These are phyloP conservation scores for Schwanniomyces occidentalis DNA, from an alignment of 805 yeast species.

Conservation along the genomic window DNA sequence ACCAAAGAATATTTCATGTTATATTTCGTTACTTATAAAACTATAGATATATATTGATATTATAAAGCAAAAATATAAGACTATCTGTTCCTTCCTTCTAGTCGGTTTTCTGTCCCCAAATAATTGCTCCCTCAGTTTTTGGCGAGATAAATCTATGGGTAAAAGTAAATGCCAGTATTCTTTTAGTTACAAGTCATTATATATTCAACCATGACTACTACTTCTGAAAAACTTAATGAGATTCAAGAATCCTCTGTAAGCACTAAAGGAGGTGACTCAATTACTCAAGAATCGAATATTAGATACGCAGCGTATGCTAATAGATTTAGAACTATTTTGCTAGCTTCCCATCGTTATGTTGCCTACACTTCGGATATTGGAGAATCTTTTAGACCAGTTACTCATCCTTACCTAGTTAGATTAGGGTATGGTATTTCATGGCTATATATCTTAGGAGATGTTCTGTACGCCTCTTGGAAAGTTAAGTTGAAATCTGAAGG, in stretches of 20 bases:
- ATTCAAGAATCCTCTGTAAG: slow-evolving; percentile 2
- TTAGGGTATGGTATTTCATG: slow-evolving; percentile 74
- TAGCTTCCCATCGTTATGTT: slow-evolving; percentile 76
- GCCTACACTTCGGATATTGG: slow-evolving; percentile 89
- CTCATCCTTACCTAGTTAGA: slow-evolving; percentile 64
- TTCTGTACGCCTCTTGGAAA: slow-evolving; percentile 70
- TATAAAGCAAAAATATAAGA: too few relatives aligned
- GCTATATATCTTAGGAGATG: slow-evolving; percentile 76
- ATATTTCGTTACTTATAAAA: too few relatives aligned
- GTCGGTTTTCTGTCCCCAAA: too few relatives aligned
- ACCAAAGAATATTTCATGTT: slow-evolving; percentile 26
- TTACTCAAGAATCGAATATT: slow-evolving; percentile 24
- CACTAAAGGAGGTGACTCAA: slow-evolving; percentile 12
- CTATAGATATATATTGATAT: too few relatives aligned
- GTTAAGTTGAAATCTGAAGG: slow-evolving; percentile 68
- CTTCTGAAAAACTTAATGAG: slow-evolving; percentile 1
- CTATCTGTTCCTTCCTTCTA: too few relatives aligned
- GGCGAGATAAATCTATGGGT: too few relatives aligned
- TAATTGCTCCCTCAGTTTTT: too few relatives aligned
- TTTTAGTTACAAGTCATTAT: too few relatives aligned
- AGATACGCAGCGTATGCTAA: slow-evolving; percentile 86
- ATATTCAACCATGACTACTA: too few relatives aligned
- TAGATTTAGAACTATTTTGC: slow-evolving; percentile 65
- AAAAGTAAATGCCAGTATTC: too few relatives aligned
- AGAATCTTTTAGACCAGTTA: slow-evolving; percentile 82